Evolutionary conservation across 352 stramenopile species (phyloP).

Genomic region (Detonula confervacea): DNA sequence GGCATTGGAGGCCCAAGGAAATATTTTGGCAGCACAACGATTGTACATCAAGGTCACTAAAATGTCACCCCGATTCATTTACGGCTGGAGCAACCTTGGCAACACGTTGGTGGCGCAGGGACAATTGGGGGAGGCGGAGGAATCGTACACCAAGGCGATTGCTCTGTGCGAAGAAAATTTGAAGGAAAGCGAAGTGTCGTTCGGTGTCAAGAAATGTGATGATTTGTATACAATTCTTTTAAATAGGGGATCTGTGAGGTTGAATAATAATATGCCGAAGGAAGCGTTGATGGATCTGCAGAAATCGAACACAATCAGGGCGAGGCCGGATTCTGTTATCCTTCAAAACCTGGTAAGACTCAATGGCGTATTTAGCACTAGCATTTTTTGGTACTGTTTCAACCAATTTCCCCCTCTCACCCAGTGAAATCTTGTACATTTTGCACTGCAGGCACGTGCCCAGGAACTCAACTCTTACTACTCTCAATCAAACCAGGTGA

Average conservation of each 20-base stretch:
- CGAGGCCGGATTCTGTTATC: slow-evolving; percentile 72
- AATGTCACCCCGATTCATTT: slow-evolving; percentile 80
- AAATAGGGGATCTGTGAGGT: slow-evolving; percentile 73
- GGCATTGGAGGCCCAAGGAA: slow-evolving; percentile 78
- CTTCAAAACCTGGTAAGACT: slow-evolving; percentile 70
- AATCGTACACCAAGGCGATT: slow-evolving; percentile 76
- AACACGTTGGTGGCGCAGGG: slow-evolving; percentile 80
- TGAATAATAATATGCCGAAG: slow-evolving; percentile 72
- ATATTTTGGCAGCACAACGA: slow-evolving; percentile 80
- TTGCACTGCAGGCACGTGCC: slow-evolving; percentile 39
- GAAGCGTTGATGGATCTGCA: slow-evolving; percentile 74
- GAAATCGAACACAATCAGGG: slow-evolving; percentile 58
- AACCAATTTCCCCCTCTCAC: background rate
- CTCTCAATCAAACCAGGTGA: slow-evolving; percentile 47
- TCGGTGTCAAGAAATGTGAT: slow-evolving; percentile 66
- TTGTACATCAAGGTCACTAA: slow-evolving; percentile 82
- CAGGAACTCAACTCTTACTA: slow-evolving; percentile 80
- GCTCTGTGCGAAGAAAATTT: slow-evolving; percentile 73
- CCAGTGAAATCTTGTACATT: background rate
- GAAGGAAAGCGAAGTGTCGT: slow-evolving; percentile 46
- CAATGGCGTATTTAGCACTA: slow-evolving; percentile 1
- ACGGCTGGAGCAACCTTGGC: slow-evolving; percentile 78
- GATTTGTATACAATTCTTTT: slow-evolving; percentile 80
- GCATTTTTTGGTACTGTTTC: too few species aligned
- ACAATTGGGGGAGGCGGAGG: slow-evolving; percentile 59